Evolutionary conservation across 768 basidiomycete genomes (phyloP).

Genomic region (Pisolithus microcarpus): DNA sequence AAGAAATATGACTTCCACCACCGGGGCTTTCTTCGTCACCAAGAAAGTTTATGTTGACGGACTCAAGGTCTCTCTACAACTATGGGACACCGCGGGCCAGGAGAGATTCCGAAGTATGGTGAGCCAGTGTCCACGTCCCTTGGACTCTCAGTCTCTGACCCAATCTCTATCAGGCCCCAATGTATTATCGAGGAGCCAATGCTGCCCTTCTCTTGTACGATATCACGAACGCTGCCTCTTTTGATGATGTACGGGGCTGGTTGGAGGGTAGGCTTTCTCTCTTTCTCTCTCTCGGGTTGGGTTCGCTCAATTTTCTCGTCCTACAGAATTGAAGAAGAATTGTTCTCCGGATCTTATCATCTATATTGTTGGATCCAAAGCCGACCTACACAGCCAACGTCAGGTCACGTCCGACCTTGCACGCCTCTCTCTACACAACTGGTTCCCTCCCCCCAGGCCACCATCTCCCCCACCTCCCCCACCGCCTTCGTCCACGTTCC

Average conservation of each 20-base stretch:
- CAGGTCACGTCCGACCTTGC: slow-evolving; percentile 79
- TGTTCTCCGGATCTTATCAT: slow-evolving; percentile 84
- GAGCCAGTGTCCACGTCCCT: slow-evolving; percentile 17
- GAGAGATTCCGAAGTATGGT: slow-evolving; percentile 91
- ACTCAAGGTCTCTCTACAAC: slow-evolving; percentile 76
- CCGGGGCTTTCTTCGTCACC: slow-evolving; percentile 89
- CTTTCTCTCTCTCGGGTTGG: not conserved
- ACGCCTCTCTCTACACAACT: slow-evolving; percentile 74
- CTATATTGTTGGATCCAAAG: slow-evolving; percentile 93
- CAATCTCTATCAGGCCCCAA: slow-evolving; percentile 60
- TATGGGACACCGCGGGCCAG: slow-evolving; percentile 94
- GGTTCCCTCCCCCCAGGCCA: slow-evolving; percentile 78
- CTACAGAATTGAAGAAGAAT: slow-evolving; percentile 81
- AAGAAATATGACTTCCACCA: slow-evolving; percentile 82
- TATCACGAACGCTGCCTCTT: slow-evolving; percentile 82
- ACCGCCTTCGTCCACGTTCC: slow-evolving; percentile 37
- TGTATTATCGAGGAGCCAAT: slow-evolving; percentile 96
- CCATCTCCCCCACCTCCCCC: slow-evolving; percentile 60
- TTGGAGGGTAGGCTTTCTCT: slow-evolving; percentile 55
- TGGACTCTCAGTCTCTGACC: not conserved
- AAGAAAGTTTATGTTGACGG: slow-evolving; percentile 87
- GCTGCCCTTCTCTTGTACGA: slow-evolving; percentile 93
- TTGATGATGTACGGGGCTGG: slow-evolving; percentile 90
- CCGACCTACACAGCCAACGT: slow-evolving; percentile 64
- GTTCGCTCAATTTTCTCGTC: slow-evolving; percentile 4